These are phyloP conservation scores for Cubamyces sp. DNA, from an alignment of 768 basidiomycete genomes.

Conservation along the genomic window DNA sequence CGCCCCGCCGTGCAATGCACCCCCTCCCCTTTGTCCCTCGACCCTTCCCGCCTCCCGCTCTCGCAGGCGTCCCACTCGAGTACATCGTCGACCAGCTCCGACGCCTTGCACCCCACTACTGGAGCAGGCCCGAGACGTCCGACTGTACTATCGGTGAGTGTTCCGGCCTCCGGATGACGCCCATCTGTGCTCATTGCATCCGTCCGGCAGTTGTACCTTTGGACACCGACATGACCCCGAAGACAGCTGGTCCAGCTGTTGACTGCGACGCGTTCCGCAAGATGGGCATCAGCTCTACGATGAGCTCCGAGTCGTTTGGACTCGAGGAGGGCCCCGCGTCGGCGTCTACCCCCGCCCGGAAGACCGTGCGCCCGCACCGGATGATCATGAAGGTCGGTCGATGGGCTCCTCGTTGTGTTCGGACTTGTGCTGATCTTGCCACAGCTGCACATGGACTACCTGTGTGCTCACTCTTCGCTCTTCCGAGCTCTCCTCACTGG, in stretches of 20 bases:
- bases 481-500: constrained; percentile 74
- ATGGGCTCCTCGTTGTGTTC: background rate
- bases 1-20: constrained; percentile 33
- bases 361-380: constrained; percentile 34
- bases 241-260: constrained; percentile 22
- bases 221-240: constrained; percentile 24
- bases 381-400: constrained; percentile 63
- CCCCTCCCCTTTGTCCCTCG: constrained; percentile 51
- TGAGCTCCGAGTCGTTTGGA: constrained; percentile 19
- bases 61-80: constrained; percentile 67
- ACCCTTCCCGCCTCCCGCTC: constrained; percentile 66
- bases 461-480: constrained; percentile 81
- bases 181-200: constrained; percentile 1
- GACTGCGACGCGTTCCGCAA: constrained; percentile 22
- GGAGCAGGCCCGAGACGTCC: constrained; percentile 75
- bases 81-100: constrained; percentile 75
- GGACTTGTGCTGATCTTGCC: constrained; percentile 17
- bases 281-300: constrained; percentile 22
- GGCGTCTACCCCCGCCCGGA: constrained; percentile 43
- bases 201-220: constrained; percentile 32
- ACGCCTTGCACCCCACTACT: constrained; percentile 66
- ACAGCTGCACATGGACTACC: constrained; percentile 80
- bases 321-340: constrained; percentile 10
- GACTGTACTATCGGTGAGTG: constrained; percentile 76
- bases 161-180: background rate